phyloP scores from a whole-genome alignment of 139 green algal genomes.

The Haematococcus sp. region DNA sequence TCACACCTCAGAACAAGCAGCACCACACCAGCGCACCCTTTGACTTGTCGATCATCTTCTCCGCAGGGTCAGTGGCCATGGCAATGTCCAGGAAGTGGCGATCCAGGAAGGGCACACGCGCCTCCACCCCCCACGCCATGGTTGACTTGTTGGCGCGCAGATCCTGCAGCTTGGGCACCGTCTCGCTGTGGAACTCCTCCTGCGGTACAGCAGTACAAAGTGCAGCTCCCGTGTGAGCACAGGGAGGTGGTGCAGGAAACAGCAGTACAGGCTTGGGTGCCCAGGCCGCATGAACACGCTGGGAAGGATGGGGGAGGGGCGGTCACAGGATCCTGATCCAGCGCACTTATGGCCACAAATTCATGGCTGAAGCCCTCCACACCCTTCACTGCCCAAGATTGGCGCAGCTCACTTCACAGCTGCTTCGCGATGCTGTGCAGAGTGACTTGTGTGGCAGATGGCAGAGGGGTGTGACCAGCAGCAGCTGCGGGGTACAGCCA shows the following conservation, averaged over 20 bases:
- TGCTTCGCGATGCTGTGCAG: too few species aligned
- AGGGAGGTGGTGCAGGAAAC: too few species aligned
- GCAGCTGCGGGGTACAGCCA: too few species aligned
- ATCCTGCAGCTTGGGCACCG: constrained; percentile 80
- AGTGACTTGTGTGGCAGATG: too few species aligned
- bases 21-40: constrained; percentile 43
- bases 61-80: constrained; percentile 88
- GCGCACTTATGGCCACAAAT: too few species aligned
- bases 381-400: too few species aligned
- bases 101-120: constrained; percentile 95
- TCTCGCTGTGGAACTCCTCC: constrained; percentile 91
- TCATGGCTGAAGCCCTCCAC: too few species aligned
- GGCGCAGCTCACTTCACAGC: too few species aligned
- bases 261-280: too few species aligned
- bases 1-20: too few species aligned
- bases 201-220: neutral
- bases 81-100: constrained; percentile 82
- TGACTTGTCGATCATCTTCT: constrained; percentile 88
- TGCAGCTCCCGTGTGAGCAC: too few species aligned
- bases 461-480: too few species aligned
- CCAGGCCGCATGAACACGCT: neutral
- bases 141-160: constrained; percentile 97
- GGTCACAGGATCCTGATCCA: constrained; percentile 26
- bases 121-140: constrained; percentile 93
- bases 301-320: neutral